A percentile compares a stretch with the other conserved stretches of the same genome.
These are phyloP conservation scores for Macaranga tanarius DNA, from an alignment of 441 rosid genomes.

Conservation along the genomic window DNA sequence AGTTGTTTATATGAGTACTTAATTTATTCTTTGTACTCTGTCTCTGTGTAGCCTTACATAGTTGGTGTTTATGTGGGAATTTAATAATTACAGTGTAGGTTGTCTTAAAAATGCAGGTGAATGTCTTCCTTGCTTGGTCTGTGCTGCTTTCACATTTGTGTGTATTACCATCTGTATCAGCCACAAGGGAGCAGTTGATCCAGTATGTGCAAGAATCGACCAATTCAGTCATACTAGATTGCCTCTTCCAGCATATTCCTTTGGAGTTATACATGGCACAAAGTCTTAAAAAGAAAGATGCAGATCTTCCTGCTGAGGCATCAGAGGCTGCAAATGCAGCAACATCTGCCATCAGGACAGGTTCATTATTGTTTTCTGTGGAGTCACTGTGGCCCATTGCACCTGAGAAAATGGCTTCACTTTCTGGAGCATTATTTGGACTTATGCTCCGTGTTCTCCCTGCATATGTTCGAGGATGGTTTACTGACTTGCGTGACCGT, in stretches of 20 bases:
- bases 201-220: constrained; percentile 78
- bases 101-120: constrained; percentile 55
- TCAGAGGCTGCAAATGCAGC: constrained; percentile 75
- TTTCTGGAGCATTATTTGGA: constrained; percentile 90
- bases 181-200: constrained; percentile 69
- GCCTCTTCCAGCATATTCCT: constrained; percentile 94
- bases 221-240: constrained; percentile 63
- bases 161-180: constrained; percentile 63
- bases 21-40: background rate
- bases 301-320: constrained; percentile 52
- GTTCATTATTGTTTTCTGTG: constrained; percentile 57
- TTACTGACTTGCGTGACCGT: constrained; percentile 81
- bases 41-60: background rate
- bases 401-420: constrained; percentile 60
- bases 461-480: constrained; percentile 95
- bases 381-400: constrained; percentile 87
- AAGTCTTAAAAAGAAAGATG: constrained; percentile 71
- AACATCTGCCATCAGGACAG: constrained; percentile 58
- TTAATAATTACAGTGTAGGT: background rate
- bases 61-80: background rate
- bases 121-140: constrained; percentile 82
- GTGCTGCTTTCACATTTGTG: constrained; percentile 72
- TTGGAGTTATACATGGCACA: constrained; percentile 54
- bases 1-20: constrained; percentile 25
- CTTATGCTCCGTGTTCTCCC: constrained; percentile 86